These are phyloP conservation scores for Sporothrix pallida DNA, from an alignment of 2,329 filamentous ascomycete genomes.

Conservation along the genomic window DNA sequence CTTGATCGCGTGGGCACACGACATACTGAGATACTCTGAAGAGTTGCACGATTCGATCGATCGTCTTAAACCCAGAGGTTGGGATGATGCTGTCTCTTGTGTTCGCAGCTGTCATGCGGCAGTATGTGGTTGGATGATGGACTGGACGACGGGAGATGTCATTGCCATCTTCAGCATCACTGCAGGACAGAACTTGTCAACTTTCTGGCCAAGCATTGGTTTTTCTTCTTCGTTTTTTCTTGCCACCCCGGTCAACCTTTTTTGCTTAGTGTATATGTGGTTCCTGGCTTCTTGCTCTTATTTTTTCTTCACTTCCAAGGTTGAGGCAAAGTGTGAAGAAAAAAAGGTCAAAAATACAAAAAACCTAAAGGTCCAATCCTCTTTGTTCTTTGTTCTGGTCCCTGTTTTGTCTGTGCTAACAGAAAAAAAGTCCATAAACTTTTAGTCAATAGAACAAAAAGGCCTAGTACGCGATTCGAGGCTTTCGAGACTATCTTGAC, in stretches of 20 bases:
- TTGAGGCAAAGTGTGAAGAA: not conserved
- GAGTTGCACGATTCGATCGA: not conserved
- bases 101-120: not conserved
- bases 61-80: not conserved
- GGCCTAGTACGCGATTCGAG: not conserved
- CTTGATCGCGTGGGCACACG: constrained; percentile 6
- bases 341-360: too few species aligned
- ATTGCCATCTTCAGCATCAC: not conserved
- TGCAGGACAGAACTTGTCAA: not conserved
- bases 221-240: not conserved
- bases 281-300: not conserved
- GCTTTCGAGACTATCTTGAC: not conserved
- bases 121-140: not conserved
- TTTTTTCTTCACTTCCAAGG: not conserved
- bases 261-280: constrained; percentile 1
- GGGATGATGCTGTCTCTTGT: not conserved
- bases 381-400: constrained; percentile 5
- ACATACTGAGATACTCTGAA: not conserved
- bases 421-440: constrained; percentile 5
- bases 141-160: not conserved
- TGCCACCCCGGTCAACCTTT: not conserved
- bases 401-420: not conserved
- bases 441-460: not conserved
- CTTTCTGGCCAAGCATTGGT: not conserved
- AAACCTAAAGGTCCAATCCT: not conserved